Percentiles rank a stretch among this genome's conserved stretches.
Conservation (phyloP, 352 stramenopile species). For the Plasmopara muralis region DNA sequence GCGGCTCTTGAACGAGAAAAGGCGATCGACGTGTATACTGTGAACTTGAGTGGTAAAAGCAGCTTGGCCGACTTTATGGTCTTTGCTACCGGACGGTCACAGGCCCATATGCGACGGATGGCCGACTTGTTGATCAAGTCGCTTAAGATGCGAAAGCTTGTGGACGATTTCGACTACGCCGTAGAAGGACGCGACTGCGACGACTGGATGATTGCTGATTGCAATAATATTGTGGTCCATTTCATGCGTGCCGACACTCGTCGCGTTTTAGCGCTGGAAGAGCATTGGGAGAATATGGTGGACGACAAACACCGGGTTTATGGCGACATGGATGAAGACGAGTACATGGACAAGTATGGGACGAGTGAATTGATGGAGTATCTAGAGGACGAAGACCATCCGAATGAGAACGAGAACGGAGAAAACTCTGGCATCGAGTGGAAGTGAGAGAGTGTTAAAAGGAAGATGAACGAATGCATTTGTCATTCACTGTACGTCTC, state of each 20-base stretch:
- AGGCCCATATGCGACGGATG: conserved; percentile 84
- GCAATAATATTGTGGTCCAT: conserved; percentile 87
- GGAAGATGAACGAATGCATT: background rate
- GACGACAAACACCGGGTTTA: conserved; percentile 76
- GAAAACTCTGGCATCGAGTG: conserved; percentile 45
- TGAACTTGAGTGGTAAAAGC: conserved; percentile 69
- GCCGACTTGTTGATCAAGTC: conserved; percentile 84
- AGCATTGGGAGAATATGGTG: conserved; percentile 83
- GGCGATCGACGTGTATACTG: conserved; percentile 69
- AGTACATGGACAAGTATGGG: conserved; percentile 86
- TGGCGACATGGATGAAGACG: conserved; percentile 73
- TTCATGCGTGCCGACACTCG: conserved; percentile 76
- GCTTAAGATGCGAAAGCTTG: conserved; percentile 57
- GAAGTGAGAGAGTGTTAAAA: conserved; percentile 27
- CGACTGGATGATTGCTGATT: conserved; percentile 91
- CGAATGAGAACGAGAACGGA: conserved; percentile 24
- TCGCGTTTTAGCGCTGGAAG: conserved; percentile 64
- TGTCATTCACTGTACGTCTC: background rate
- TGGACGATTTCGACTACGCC: conserved; percentile 72
- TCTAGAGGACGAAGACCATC: conserved; percentile 57
- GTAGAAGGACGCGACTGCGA: conserved; percentile 87
- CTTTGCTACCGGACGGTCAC: conserved; percentile 78
- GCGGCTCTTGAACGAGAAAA: conserved; percentile 64
- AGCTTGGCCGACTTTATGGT: conserved; percentile 86
- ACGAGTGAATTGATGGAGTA: conserved; percentile 83